Evolutionary conservation across 768 basidiomycete genomes (phyloP).

Genomic region (Nevesoporus exiguus): DNA sequence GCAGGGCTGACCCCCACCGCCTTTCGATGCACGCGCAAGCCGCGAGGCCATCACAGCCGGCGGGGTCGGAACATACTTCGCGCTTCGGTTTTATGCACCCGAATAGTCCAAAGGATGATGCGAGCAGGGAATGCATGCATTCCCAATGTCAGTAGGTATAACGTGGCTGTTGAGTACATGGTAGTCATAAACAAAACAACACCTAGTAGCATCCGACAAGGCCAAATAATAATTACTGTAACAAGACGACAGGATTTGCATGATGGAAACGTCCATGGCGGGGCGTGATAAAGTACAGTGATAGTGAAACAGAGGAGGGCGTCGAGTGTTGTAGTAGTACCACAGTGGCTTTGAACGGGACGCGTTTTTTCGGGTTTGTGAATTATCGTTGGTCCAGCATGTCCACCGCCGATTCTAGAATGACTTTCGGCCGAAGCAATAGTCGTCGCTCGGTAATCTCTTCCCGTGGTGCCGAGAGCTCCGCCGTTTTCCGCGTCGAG

Average conservation of each 20-base stretch:
- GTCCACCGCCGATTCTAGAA: conserved; percentile 66
- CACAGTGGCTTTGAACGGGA: not conserved
- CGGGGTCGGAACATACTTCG: not conserved
- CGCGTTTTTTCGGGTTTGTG: not conserved
- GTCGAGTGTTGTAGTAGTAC: not conserved
- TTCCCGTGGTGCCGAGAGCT: conserved; percentile 32
- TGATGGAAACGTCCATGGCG: conserved; percentile 12
- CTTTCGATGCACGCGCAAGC: not conserved
- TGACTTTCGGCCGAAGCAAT: conserved; percentile 70
- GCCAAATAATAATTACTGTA: conserved; percentile 3
- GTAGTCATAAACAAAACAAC: not conserved
- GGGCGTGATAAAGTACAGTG: conserved; percentile 19
- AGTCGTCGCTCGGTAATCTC: conserved; percentile 53
- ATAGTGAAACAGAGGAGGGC: not conserved
- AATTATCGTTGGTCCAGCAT: conserved; percentile 39
- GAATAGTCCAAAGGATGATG: too few species aligned
- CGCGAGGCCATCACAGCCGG: not conserved
- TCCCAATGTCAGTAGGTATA: not conserved
- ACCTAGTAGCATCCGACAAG: conserved; percentile 1
- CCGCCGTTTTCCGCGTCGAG: conserved; percentile 43
- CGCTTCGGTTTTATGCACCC: too few species aligned
- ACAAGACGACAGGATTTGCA: conserved; percentile 7
- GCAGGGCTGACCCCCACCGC: not conserved
- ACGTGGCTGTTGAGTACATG: not conserved
- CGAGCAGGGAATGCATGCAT: not conserved